Base-by-base conservation (phyloP, 345 rosid species). In the Rhizophora apiculata region DNA sequence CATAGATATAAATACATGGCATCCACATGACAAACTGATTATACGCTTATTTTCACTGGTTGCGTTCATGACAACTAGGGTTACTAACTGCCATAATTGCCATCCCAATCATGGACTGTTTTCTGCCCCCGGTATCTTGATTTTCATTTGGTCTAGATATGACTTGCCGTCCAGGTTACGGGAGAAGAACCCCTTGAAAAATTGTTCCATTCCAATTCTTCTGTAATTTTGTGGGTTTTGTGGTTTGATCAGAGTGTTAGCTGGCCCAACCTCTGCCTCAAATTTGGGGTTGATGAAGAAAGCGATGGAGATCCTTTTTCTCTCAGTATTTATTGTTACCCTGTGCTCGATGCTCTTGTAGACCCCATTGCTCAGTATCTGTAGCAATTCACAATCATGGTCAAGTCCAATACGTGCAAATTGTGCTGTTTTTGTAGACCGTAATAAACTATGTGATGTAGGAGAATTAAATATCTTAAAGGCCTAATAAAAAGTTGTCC, bases 341-440 rank as follows among this genome's bases (percentile, higher is more conserved):
- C 59, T 74, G 46, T 80, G 83, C 73, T 80, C 83, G 0, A 80
- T 46, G 76, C 83, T 80, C 1, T 63, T 60, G n/a, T 77, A 81
- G 3, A 49, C 27, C 5, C 81, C 81, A 36, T 81, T 81, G 69
- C 76, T 81, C 59, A 77, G 11, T 2, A 81, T 74, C 84, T 80
- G 53, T 11, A 58, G 6, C 22, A 21, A 16, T 52, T 5, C 18
- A 16, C n/a, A 0, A 39, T 9, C 1, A 9, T 13, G 2, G 13
- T 37, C 46, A 37, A 37, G 13, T 37, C 13, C 13, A 37, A 37
- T 10, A 1, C 13, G 3, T 3, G 2, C 3, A 37, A 37, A 37
- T 37, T 37, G 9, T 37, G 46, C 9, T 37, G 46, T 2, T 9
- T 37, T 37, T 37, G 13, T 37, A 37, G 15, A 37, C 10, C 46